Evolutionary conservation across 768 basidiomycete genomes (phyloP).

Genomic region (Lactifluus echinatus): DNA sequence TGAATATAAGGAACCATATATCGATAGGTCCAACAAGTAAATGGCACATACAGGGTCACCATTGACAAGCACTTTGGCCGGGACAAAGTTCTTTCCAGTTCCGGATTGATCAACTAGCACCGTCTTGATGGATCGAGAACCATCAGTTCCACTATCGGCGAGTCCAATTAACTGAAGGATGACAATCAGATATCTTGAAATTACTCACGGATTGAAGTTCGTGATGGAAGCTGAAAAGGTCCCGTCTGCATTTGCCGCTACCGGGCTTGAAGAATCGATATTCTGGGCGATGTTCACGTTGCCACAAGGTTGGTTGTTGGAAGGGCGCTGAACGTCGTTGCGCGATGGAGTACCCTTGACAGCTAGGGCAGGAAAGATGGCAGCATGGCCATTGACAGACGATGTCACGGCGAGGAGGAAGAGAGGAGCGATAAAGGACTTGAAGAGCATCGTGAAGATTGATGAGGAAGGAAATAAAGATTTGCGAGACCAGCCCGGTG

Average conservation of each 20-base stretch:
- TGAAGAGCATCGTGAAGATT: slow-evolving; percentile 23
- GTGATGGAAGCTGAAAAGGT: slow-evolving; percentile 33
- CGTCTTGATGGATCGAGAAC: slow-evolving; percentile 36
- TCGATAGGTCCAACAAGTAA: background rate
- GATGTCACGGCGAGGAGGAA: slow-evolving; percentile 30
- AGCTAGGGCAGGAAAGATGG: slow-evolving; percentile 35
- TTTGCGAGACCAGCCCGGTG: background rate
- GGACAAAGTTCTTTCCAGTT: slow-evolving; percentile 27
- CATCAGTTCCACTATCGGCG: slow-evolving; percentile 34
- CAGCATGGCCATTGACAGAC: slow-evolving; percentile 36
- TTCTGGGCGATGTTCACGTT: slow-evolving; percentile 33
- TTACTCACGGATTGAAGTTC: slow-evolving; percentile 41
- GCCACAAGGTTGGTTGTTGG: slow-evolving; percentile 34
- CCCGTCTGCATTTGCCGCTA: slow-evolving; percentile 29
- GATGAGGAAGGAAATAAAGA: no score
- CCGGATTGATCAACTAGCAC: slow-evolving; percentile 40
- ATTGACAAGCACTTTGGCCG: slow-evolving; percentile 37
- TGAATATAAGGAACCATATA: background rate
- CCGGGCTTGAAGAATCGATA: slow-evolving; percentile 31
- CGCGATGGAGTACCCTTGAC: slow-evolving; percentile 23
- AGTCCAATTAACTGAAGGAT: slow-evolving; percentile 27
- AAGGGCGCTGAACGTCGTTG: slow-evolving; percentile 27
- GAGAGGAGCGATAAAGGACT: slow-evolving; percentile 24
- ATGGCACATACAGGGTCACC: slow-evolving; percentile 42
- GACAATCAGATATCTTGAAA: slow-evolving; percentile 35